Conservation (phyloP, 148 eudicot genomes). For the Rhododendron griersonianum region DNA sequence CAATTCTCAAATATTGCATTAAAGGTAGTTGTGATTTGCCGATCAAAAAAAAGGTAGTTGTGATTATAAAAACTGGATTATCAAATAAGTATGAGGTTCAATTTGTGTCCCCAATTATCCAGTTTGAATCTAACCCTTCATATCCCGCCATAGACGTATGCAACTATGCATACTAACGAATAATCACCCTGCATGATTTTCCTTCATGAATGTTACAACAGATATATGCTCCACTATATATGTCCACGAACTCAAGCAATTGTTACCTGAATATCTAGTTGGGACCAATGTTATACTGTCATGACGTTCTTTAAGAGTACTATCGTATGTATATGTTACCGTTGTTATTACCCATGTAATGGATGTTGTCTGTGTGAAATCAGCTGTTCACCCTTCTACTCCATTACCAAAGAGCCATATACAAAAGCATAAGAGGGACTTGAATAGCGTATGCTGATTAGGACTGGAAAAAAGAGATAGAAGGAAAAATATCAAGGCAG, state of each 20-base stretch:
- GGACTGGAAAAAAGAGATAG: background rate
- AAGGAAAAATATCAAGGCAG: background rate
- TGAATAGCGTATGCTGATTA: background rate
- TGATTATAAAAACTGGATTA: background rate
- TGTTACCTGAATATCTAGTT: background rate
- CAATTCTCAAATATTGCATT: background rate
- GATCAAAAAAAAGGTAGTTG: background rate
- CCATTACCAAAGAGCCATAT: background rate
- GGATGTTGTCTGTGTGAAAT: background rate
- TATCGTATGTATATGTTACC: background rate
- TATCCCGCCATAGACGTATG: background rate
- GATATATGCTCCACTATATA: background rate
- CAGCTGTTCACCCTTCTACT: background rate
- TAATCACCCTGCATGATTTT: background rate
- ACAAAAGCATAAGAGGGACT: background rate
- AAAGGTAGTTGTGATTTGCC: background rate
- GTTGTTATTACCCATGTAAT: background rate
- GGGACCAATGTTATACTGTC: background rate
- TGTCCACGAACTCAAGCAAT: background rate
- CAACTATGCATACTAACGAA: background rate
- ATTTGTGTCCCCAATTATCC: background rate
- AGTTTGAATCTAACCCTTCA: background rate
- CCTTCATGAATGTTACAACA: background rate
- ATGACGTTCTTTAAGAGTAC: background rate
- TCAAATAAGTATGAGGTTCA: background rate